phyloP scores from a whole-genome alignment of 495 filamentous ascomycete genomes.

The Alectoria sarmentosa region DNA sequence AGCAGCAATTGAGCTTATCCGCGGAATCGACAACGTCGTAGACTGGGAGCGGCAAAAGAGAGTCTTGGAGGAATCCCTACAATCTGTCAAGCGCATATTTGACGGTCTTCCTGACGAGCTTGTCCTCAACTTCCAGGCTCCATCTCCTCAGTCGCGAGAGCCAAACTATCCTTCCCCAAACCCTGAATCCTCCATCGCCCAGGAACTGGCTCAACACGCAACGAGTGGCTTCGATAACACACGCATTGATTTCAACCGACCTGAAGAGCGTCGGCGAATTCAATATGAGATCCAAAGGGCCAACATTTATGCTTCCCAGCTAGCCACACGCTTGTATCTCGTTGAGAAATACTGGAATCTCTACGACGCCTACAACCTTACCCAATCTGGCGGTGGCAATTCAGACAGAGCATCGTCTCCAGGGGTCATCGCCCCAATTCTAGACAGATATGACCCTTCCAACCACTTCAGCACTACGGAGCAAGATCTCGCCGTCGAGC shows the following conservation, averaged over 20 bases:
- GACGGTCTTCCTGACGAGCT: constrained; percentile 55
- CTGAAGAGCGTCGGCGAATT: constrained; percentile 45
- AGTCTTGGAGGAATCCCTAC: constrained; percentile 54
- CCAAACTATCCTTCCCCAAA: constrained; percentile 18
- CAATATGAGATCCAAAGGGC: constrained; percentile 81
- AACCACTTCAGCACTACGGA: constrained; percentile 35
- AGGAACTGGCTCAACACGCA: constrained; percentile 3
- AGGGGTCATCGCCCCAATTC: constrained; percentile 18
- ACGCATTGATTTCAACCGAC: constrained; percentile 23
- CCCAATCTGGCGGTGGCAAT: background rate
- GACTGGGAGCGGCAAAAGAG: constrained; percentile 65
- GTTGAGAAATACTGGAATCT: constrained; percentile 73
- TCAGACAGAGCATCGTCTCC: background rate
- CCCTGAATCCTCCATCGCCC: constrained; percentile 21
- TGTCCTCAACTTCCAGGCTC: constrained; percentile 36
- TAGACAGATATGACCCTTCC: constrained; percentile 34
- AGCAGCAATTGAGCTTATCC: constrained; percentile 62
- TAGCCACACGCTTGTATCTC: constrained; percentile 70
- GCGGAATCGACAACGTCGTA: constrained; percentile 60
- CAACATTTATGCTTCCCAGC: constrained; percentile 69
- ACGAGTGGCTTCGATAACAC: constrained; percentile 6
- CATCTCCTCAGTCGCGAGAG: constrained; percentile 8
- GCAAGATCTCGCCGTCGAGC: constrained; percentile 55
- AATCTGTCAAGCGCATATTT: constrained; percentile 52
- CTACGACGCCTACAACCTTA: constrained; percentile 42